phyloP scores from a whole-genome alignment of 352 stramenopile species.

The Pythium chondricola region DNA sequence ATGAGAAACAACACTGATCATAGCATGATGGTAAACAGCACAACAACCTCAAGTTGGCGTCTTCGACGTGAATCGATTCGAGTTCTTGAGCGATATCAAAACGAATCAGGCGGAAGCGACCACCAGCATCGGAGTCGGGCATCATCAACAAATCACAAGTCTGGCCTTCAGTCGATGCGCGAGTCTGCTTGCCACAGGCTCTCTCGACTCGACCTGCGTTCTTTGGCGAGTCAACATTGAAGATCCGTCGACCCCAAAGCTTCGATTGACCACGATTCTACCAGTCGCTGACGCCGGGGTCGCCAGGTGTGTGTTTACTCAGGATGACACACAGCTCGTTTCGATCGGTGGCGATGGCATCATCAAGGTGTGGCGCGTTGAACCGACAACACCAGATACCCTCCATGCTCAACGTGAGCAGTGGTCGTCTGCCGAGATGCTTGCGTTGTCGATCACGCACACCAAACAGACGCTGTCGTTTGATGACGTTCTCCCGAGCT shows the following conservation, averaged over 20 bases:
- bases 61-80: not conserved
- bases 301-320: conserved; percentile 24
- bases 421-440: conserved; percentile 35
- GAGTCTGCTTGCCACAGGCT: conserved; percentile 34
- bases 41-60: conserved; percentile 5
- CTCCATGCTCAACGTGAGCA: conserved; percentile 10
- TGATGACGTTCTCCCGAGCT: conserved; percentile 26
- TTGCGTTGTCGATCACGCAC: conserved; percentile 26
- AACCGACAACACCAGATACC: not conserved
- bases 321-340: conserved; percentile 32
- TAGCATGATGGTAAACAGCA: conserved; percentile 10
- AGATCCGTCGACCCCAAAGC: not conserved
- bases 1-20: too few species aligned
- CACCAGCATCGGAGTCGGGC: conserved; percentile 8
- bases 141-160: conserved; percentile 50
- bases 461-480: conserved; percentile 37
- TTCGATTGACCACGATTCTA: conserved; percentile 31
- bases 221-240: conserved; percentile 28
- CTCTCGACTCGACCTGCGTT: conserved; percentile 59
- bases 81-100: not conserved
- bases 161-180: conserved; percentile 36
- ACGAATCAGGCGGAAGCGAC: not conserved
- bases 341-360: conserved; percentile 31
- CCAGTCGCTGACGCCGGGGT: conserved; percentile 36
- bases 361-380: conserved; percentile 45